phyloP scores from a whole-genome alignment of 805 yeast species.

The Starmerella bombi region DNA sequence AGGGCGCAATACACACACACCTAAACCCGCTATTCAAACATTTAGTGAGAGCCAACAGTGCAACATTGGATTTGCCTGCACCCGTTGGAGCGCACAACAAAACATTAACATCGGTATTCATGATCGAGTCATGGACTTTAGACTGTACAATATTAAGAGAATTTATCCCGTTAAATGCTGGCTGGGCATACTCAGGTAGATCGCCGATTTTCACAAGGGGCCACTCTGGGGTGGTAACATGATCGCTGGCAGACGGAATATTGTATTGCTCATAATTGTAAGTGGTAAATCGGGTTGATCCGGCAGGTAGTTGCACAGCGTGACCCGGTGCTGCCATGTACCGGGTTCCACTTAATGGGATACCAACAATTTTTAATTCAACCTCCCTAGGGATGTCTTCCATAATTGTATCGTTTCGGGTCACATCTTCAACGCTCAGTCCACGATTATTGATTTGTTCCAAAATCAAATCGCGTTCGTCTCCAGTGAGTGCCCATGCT shows the following conservation, averaged over 20 bases:
- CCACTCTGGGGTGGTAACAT: conserved; percentile 18
- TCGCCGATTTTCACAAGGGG: conserved; percentile 33
- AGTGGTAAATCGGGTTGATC: conserved; percentile 64
- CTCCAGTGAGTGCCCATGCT: conserved; percentile 29
- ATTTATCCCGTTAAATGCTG: conserved; percentile 57
- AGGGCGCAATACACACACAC: conserved; percentile 80
- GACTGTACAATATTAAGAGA: conserved; percentile 75
- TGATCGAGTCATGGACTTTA: conserved; percentile 65
- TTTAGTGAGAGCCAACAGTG: conserved; percentile 66
- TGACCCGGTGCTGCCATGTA: conserved; percentile 32
- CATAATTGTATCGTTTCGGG: conserved; percentile 15
- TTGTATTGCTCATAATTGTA: conserved; percentile 75
- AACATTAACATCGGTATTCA: conserved; percentile 54
- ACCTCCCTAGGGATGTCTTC: conserved; percentile 35
- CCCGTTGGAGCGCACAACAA: conserved; percentile 96
- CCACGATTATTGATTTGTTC: conserved; percentile 19
- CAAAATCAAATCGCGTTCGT: conserved; percentile 29
- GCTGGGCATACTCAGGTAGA: conserved; percentile 72
- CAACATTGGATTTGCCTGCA: conserved; percentile 96
- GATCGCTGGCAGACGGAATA: conserved; percentile 65
- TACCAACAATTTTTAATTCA: conserved; percentile 59
- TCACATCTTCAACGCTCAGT: conserved; percentile 1
- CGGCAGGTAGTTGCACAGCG: conserved; percentile 64
- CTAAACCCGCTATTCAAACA: conserved; percentile 51
- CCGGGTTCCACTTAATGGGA: conserved; percentile 52